Base-by-base conservation (phyloP, 345 rosid genomes). In the Melaleuca quinquenervia region DNA sequence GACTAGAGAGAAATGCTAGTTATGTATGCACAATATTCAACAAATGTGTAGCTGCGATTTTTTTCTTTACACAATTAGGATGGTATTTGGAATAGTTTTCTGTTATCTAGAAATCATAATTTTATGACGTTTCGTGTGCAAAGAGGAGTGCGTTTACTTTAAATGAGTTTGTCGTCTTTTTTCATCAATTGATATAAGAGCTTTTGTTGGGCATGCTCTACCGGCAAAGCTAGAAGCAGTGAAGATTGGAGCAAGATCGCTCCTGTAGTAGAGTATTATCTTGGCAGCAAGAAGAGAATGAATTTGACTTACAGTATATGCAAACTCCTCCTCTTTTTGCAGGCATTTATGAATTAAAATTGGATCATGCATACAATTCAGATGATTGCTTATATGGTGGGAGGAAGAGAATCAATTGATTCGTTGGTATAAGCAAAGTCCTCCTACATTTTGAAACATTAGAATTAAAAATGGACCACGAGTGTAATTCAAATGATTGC, bases 241-340 rank as follows among this genome's bases (percentile, higher is more conserved):
- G 86, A 84, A 20, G 91, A 87, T 85, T 90, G 87, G 90, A 29
- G 58, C 18, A 87, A 85, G 70, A 90, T 90, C 7, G 58, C 86
- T 49, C 92, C 86, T 56, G 7, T 88, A 26, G 85, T 82, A 14
- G 50, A 82, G 26, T 53, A 87, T 36, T 8, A 52, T 21, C 78
- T 90, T 21, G 83, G 76, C 9, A 62, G 82, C 10, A 56, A 54
- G 85, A 86, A 82, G 22, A 50, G 51, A 84, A 56, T 82, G 58
- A 76, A n/a, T n/a, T 50, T 27, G 29, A 64, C 49, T 7, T 24
- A 53, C 0, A 26, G 0, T 14, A 24, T 0, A n/a, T 52, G 45
- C 5, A 53, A 18, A 21, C 12, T 29, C 45, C 3, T 27, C n/a
- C 9, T 26, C 21, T 83, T 15, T 52, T 5, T 83, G 11, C 8